Base-by-base conservation (phyloP, 805 yeast genomes). In the Saccharomycopsis oosterbeekiorum region DNA sequence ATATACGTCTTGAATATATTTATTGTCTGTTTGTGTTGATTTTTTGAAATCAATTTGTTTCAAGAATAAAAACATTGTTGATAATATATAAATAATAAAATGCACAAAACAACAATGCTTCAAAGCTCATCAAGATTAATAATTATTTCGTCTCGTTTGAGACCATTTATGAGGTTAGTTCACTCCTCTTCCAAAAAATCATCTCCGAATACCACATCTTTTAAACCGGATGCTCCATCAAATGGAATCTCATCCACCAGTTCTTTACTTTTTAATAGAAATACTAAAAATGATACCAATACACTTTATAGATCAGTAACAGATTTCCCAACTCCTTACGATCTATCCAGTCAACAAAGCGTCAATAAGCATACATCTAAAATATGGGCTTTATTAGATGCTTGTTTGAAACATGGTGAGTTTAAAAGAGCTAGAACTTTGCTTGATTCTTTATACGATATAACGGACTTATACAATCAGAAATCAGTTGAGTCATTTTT, bases 301-400 rank as follows among this genome's bases (percentile, higher is more conserved):
- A 47, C n/a, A 6, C 53, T 47, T 26, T 47, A 47, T 17, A 47
- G 53, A 47, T 47, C 53, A 4, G 53, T 47, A 26, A 47, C 53
- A 6, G 53, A 47, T 15, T 47, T 47, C 9, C 53, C 53, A 47
- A 47, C 53, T 24, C 53, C 53, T 47, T 47, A 21, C 10, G 53
- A 47, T 47, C 21, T 47, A 17, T 21, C 53, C 4, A 47, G 53
- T 21, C 53, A 47, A 24, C 53, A 47, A 10, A 47, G 10, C 34
- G 53, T 26, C 12, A 47, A 47, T 47, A 47, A 47, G 21, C 53
- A 47, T n/a, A 47, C 53, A 21, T 47, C 53, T 10, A 86, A 86
- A 67, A 76, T 86, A 19, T 90, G 92, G 84, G 81, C 92, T 2
- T 73, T 90, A 41, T 76, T 89, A 50, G 96, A 90, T 67, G 93